Evolutionary conservation across 2,329 filamentous ascomycete genomes (phyloP).

Genomic region (Boeremia exigua): DNA sequence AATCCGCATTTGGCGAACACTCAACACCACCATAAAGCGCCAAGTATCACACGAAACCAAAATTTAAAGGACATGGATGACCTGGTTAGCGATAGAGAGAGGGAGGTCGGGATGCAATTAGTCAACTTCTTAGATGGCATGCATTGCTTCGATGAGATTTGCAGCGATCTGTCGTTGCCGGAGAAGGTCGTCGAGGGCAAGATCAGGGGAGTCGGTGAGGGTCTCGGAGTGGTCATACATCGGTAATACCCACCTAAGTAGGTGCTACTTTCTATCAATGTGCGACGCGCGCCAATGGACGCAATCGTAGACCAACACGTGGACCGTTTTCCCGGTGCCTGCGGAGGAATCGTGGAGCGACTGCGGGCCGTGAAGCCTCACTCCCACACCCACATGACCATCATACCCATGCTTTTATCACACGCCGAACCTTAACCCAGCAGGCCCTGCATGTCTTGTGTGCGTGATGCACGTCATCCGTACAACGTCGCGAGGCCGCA

Average conservation of each 20-base stretch:
- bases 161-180: constrained; percentile 73
- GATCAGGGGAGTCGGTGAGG: constrained; percentile 58
- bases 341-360: not conserved
- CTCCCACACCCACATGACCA: constrained; percentile 9
- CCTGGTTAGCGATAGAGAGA: constrained; percentile 22
- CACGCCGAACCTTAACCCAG: constrained; percentile 2
- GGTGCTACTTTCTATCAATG: not conserved
- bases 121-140: constrained; percentile 75
- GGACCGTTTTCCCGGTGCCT: not conserved
- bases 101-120: constrained; percentile 53
- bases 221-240: constrained; percentile 37
- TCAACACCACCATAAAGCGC: constrained; percentile 13
- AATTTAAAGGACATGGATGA: constrained; percentile 20
- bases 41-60: constrained; percentile 14
- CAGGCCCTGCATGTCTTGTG: constrained; percentile 7
- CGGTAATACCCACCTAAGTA: constrained; percentile 12
- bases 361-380: constrained; percentile 8
- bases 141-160: constrained; percentile 82
- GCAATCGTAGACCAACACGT: not conserved
- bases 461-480: constrained; percentile 17
- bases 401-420: not conserved
- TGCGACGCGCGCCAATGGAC: not conserved
- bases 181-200: constrained; percentile 74
- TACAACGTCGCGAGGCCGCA: constrained; percentile 3
- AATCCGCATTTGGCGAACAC: constrained; percentile 9